Evolutionary conservation across 2,329 filamentous ascomycete species (phyloP).

Genomic region (Coniochaeta sp.): DNA sequence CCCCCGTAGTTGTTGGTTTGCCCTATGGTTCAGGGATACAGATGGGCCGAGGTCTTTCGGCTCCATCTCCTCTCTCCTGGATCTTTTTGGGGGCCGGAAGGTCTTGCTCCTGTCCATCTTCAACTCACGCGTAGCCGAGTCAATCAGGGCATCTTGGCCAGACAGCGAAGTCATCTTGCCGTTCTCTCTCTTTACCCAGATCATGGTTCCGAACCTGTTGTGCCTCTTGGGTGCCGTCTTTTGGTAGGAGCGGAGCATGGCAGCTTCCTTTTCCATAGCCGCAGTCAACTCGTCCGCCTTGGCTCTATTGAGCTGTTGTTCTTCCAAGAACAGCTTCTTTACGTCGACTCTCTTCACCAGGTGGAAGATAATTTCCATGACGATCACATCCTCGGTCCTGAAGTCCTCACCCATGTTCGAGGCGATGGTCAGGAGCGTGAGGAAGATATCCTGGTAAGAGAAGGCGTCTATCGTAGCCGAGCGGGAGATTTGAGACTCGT

Average conservation of each 20-base stretch:
- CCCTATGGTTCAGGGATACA: slow-evolving; percentile 60
- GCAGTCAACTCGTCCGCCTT: slow-evolving; percentile 66
- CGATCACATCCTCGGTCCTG: slow-evolving; percentile 75
- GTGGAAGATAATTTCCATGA: slow-evolving; percentile 90
- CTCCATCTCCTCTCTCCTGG: slow-evolving; percentile 53
- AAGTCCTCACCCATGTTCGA: slow-evolving; percentile 96
- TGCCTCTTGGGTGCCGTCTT: slow-evolving; percentile 78
- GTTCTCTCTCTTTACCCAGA: slow-evolving; percentile 87
- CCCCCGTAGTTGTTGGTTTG: slow-evolving; percentile 66
- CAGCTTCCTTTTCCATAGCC: slow-evolving; percentile 73
- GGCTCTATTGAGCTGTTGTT: slow-evolving; percentile 60
- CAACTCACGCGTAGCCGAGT: slow-evolving; percentile 63
- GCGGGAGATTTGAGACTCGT: slow-evolving; percentile 81
- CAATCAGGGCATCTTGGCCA: slow-evolving; percentile 76
- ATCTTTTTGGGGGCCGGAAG: slow-evolving; percentile 71
- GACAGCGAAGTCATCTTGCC: slow-evolving; percentile 80
- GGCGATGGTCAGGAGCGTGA: slow-evolving; percentile 74
- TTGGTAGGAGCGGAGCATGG: slow-evolving; percentile 71
- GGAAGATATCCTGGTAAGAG: slow-evolving; percentile 82
- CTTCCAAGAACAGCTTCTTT: slow-evolving; percentile 77
- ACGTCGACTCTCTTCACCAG: slow-evolving; percentile 83
- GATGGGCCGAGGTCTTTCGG: slow-evolving; percentile 70
- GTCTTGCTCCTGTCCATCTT: slow-evolving; percentile 91
- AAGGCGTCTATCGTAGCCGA: slow-evolving; percentile 86
- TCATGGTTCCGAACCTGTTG: slow-evolving; percentile 93